Evolutionary conservation across 1,139 yeast genomes (phyloP).

Genomic region (Candida frijolesensis): DNA sequence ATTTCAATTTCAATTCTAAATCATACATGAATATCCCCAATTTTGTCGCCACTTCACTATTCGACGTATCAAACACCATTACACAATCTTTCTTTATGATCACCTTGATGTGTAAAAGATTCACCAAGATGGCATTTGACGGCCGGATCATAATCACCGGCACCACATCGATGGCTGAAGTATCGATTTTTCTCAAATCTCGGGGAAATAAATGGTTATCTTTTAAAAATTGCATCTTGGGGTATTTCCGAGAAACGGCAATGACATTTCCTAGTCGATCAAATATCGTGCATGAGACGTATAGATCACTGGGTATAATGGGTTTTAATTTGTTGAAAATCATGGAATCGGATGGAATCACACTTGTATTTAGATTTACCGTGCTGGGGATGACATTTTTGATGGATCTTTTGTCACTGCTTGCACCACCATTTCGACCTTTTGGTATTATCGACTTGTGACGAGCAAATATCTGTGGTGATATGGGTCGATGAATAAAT

Average conservation of each 20-base stretch:
- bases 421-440: background rate
- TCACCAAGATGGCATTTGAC: constrained; percentile 71
- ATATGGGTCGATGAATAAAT: background rate
- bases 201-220: constrained; percentile 80
- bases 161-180: constrained; percentile 84
- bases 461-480: background rate
- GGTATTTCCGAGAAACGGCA: constrained; percentile 75
- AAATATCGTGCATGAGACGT: constrained; percentile 71
- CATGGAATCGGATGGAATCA: constrained; percentile 7
- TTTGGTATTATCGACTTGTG: background rate
- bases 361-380: background rate
- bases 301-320: constrained; percentile 58
- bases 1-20: constrained; percentile 74
- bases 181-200: constrained; percentile 84
- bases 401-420: background rate
- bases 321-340: constrained; percentile 47
- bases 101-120: constrained; percentile 84
- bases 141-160: constrained; percentile 84
- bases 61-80: constrained; percentile 76
- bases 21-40: constrained; percentile 86
- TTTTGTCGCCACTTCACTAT: constrained; percentile 55
- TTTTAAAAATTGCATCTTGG: constrained; percentile 71
- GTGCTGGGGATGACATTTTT: background rate
- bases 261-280: constrained; percentile 72
- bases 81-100: constrained; percentile 79